Evolutionary conservation across 2,329 filamentous ascomycete species (phyloP), one percentile per base, ranked within the genome.

Genomic region (Diaporthe amygdali): DNA sequence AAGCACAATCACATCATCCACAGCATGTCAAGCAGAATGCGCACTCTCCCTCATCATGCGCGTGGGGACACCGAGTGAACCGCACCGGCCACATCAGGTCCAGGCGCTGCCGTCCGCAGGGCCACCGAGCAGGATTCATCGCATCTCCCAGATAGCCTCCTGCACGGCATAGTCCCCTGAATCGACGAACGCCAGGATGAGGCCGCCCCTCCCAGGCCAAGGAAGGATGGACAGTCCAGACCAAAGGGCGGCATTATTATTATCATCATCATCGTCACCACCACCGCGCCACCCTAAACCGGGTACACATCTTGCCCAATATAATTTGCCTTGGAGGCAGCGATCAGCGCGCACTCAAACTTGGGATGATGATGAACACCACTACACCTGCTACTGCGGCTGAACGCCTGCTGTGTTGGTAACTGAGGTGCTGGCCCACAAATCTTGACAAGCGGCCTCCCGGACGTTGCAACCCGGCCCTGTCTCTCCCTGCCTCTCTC

Each of bases 361-460:
- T 63, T 47, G 27, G 59, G 59, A 63, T 63, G 41, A 63, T 63
- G 56, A 63, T 47, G 41, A 34, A 63, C 59, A 63, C 27, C 41
- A 63, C 56, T 47, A 47, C 56, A 46, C 20, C 8, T 34, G 56
- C 56, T 20, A 47, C 56, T 63, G 56, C 56, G 56, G 56, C 56
- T 63, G 56, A 63, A 34, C 27, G 41, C 56, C 39, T 22, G 27
- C 41, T 47, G 39, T 17, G n/a, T 20, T 17, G 46, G 41, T 63
- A 32, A 55, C 9, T 34, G 9, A n/a, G 32, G 32, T n/a, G 20
- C n/a, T 20, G 34, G 41, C 59, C 59, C 41, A 63, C 59, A 47
- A 47, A 22, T 47, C n/a, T 41, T 63, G 59, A 63, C 59, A 63
- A 47, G 41, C 59, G 59, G 59, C 41, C 59, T 63, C 41, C 59